Base-by-base conservation (phyloP, 805 yeast genomes). In the Kluyveromyces wickerhamii region DNA sequence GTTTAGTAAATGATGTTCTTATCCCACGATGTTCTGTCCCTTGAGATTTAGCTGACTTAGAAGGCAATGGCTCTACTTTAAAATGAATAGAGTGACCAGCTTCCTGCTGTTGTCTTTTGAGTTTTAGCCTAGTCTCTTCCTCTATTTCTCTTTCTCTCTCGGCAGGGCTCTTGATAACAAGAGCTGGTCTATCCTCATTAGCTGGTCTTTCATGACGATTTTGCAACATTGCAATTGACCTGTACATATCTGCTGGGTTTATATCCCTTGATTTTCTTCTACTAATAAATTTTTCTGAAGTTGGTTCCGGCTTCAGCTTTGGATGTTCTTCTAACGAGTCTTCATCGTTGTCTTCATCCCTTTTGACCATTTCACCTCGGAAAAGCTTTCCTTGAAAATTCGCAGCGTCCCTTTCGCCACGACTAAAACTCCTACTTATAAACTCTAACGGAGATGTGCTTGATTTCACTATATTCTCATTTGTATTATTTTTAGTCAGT, bases 141-240 rank as follows among this genome's bases (percentile, higher is more conserved):
- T 34, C 19, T 29, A 22, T 15, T 30, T 24, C 34, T 41, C 27
- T 13, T 37, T 19, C 26, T 35, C 45, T 33, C 29, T 43, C 47
- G 21, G 47, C 40, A 18, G 97, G 95, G 1, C 92, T 79, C 40
- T 71, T 71, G 28, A 87, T 79, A 6, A 79, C 74, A 22, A 86
- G 58, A 1, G 89, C 87, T 4, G 89, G 92, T 0, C 89, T 94
- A 23, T 78, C 74, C 22, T 75, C 79, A 23, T 69, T 73, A 13
- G 38, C 47, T 25, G 55, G 52, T 16, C 52, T 57, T n/a, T 59
- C 62, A 37, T 67, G 68, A 26, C 67, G 64, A 35, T 70, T 67
- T 45, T 80, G 80, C 62, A 88, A 63, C 79, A 87, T 77, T 27
- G 86, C 77, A 45, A 87, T 80, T 3, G 95, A 86, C 63, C 79